Percentiles rank a stretch among this genome's conserved stretches.
Evolutionary conservation across 768 basidiomycete species (phyloP).

Genomic region (Trametes elegans): DNA sequence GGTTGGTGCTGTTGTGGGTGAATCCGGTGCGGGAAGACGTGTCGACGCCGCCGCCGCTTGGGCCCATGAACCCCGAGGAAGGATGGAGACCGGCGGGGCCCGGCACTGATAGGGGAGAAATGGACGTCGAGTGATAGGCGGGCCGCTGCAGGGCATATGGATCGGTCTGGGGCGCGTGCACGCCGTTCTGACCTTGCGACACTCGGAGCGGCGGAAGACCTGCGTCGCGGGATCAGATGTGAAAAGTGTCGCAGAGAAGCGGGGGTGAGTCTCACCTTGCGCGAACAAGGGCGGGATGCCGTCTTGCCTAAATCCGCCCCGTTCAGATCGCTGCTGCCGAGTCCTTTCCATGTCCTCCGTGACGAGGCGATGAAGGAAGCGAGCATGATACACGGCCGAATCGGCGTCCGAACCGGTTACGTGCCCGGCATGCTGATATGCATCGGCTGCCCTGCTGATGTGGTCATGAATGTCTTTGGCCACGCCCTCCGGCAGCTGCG

Average conservation of each 20-base stretch:
- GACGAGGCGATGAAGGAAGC: slow-evolving; percentile 73
- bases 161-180: not conserved
- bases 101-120: slow-evolving; percentile 8
- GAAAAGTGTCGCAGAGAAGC: not conserved
- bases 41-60: not conserved
- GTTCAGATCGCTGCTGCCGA: slow-evolving; percentile 34
- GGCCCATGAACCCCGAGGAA: not conserved
- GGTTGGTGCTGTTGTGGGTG: not conserved
- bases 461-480: slow-evolving; percentile 61
- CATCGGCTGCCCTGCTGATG: slow-evolving; percentile 71
- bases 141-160: not conserved
- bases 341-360: slow-evolving; percentile 58
- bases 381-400: slow-evolving; percentile 73
- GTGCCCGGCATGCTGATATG: slow-evolving; percentile 70
- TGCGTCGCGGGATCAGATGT: not conserved
- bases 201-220: slow-evolving; percentile 13
- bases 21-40: not conserved
- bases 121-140: not conserved
- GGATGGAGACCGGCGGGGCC: not conserved
- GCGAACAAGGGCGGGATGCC: slow-evolving; percentile 5
- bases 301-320: not conserved
- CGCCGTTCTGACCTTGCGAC: not conserved
- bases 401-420: slow-evolving; percentile 54
- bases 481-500: slow-evolving; percentile 59
- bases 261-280: not conserved